Percentiles rank a stretch among this genome's conserved stretches.
phyloP scores from a whole-genome alignment of 1,284 basidiomycete species.

The Sanghuangporus weigelae region DNA sequence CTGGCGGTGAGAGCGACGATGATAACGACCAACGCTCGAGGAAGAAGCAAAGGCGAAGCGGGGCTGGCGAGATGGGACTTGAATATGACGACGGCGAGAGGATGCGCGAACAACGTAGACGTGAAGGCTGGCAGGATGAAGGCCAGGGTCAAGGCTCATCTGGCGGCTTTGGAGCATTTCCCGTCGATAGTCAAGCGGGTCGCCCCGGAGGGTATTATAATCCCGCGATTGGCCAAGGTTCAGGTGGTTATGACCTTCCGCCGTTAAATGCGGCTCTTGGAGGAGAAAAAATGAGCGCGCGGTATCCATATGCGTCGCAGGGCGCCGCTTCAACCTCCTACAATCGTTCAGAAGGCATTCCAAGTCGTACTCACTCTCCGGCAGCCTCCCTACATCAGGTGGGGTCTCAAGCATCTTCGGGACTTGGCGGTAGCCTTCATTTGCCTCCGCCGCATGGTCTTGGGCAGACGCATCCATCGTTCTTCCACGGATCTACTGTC shows the following conservation, averaged over 20 bases:
- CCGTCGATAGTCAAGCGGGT: constrained; percentile 4
- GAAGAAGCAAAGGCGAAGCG: constrained; percentile 41
- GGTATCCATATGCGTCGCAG: constrained; percentile 23
- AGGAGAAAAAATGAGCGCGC: constrained; percentile 25
- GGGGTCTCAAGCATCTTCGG: constrained; percentile 23
- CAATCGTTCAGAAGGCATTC: constrained; percentile 54
- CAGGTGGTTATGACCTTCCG: constrained; percentile 52
- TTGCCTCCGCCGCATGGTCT: constrained; percentile 36
- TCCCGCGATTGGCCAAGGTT: neutral
- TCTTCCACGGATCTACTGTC: constrained; percentile 5
- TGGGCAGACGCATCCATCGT: constrained; percentile 25
- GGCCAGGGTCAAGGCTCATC: constrained; percentile 12
- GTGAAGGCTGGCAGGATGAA: constrained; percentile 14
- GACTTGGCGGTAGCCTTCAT: constrained; percentile 26
- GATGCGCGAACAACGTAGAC: constrained; percentile 10
- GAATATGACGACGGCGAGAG: constrained; percentile 30
- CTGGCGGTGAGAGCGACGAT: constrained; percentile 53
- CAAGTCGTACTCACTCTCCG: constrained; percentile 67
- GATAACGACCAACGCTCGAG: constrained; percentile 48
- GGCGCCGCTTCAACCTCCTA: constrained; percentile 41
- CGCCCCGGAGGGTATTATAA: constrained; percentile 2
- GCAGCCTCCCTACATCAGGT: constrained; percentile 31
- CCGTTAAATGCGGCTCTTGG: constrained; percentile 45
- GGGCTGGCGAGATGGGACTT: constrained; percentile 23
- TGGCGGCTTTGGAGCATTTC: constrained; percentile 1